These are phyloP conservation scores for Corylus americana DNA, from an alignment of 306 rosid species.

Conservation along the genomic window DNA sequence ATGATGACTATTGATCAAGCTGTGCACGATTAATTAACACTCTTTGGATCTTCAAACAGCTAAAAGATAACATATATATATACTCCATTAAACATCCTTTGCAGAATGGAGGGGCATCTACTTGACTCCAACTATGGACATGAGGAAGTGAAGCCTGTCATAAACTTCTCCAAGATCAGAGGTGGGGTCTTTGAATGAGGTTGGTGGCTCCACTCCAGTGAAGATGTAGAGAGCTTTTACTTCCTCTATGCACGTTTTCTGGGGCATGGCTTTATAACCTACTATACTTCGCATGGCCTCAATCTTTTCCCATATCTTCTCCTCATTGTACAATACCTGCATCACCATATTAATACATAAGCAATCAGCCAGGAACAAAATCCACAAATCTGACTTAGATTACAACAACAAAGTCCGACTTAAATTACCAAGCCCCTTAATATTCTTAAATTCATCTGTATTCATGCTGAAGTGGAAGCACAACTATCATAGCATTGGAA, in stretches of 20 bases:
- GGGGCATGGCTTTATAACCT: conserved; percentile 52
- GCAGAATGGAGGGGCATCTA: conserved; percentile 10
- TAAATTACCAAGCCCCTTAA: too few relatives aligned
- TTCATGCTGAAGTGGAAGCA: background rate
- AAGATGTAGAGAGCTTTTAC: conserved; percentile 69
- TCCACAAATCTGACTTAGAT: background rate
- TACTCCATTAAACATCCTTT: background rate
- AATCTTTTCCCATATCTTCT: conserved; percentile 55
- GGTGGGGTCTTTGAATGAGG: conserved; percentile 25
- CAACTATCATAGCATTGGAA: background rate
- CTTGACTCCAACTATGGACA: conserved; percentile 77
- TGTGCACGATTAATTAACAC: background rate
- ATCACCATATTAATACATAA: background rate
- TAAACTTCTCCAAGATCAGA: conserved; percentile 40
- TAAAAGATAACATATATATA: background rate
- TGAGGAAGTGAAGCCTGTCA: conserved; percentile 61
- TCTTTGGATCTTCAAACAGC: background rate
- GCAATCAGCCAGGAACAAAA: background rate
- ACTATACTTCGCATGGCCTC: conserved; percentile 45
- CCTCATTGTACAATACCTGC: conserved; percentile 47
- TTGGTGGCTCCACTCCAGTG: conserved; percentile 71
- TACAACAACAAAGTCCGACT: background rate
- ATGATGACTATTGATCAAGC: too few relatives aligned
- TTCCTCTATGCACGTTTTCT: conserved; percentile 56
- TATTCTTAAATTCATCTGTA: too few relatives aligned